phyloP scores from a whole-genome alignment of 75 land plant genomes.

The Pinus tabuliformis region DNA sequence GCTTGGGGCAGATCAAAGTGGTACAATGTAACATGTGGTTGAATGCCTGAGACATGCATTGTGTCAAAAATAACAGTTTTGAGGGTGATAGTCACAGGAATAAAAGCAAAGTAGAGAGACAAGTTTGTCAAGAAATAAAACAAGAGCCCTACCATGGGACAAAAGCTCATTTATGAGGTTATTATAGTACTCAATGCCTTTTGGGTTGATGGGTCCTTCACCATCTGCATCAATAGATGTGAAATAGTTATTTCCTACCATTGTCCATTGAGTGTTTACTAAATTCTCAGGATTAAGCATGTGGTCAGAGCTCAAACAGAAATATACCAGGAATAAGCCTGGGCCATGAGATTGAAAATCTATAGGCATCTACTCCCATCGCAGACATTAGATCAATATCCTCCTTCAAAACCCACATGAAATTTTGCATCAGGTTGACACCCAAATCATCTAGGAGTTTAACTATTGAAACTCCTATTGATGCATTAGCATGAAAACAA shows the following conservation, averaged over 20 bases:
- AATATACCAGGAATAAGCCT: slow-evolving; percentile 40
- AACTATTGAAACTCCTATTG: not conserved
- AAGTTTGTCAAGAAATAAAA: not conserved
- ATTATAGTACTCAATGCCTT: slow-evolving; percentile 32
- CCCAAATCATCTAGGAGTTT: not conserved
- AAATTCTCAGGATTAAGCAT: not conserved
- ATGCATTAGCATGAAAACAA: not conserved
- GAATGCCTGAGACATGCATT: slow-evolving; percentile 16
- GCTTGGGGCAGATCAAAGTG: slow-evolving; percentile 49
- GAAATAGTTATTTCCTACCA: too few species aligned
- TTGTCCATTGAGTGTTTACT: too few species aligned
- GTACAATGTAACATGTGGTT: slow-evolving; percentile 36
- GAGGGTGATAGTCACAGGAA: not conserved
- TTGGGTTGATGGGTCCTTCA: slow-evolving; percentile 17
- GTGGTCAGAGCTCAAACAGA: not conserved
- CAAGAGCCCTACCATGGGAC: slow-evolving; percentile 5
- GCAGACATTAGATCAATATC: slow-evolving; percentile 29
- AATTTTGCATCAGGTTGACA: not conserved
- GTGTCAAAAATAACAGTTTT: not conserved
- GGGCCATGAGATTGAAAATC: slow-evolving; percentile 45
- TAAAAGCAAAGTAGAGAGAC: not conserved
- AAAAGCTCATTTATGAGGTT: slow-evolving; percentile 28
- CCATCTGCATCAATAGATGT: slow-evolving; percentile 17
- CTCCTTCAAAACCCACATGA: slow-evolving; percentile 18
- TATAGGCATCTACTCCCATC: slow-evolving; percentile 35